phyloP scores from a whole-genome alignment of 495 filamentous ascomycete genomes.

The Neurospora sp. region DNA sequence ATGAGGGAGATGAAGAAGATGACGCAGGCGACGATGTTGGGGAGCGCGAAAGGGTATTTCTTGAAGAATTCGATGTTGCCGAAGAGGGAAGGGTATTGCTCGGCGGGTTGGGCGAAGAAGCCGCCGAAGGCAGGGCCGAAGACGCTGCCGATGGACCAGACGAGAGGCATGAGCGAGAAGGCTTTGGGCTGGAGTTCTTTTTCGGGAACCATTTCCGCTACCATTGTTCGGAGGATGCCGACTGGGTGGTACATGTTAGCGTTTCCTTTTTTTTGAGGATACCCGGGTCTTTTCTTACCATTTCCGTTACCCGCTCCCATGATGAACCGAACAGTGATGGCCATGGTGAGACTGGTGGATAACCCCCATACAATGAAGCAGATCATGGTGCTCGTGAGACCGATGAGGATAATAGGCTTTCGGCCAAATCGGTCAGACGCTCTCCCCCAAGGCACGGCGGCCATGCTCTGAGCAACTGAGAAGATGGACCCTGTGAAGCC shows the following conservation, averaged over 20 bases:
- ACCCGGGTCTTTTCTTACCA: slow-evolving; percentile 25
- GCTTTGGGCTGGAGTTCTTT: slow-evolving; percentile 72
- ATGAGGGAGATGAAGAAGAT: slow-evolving; percentile 66
- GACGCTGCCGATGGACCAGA: slow-evolving; percentile 73
- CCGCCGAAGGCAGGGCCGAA: slow-evolving; percentile 85
- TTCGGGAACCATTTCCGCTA: slow-evolving; percentile 69
- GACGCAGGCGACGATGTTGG: slow-evolving; percentile 62
- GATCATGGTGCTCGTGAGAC: slow-evolving; percentile 62
- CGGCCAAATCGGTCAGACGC: slow-evolving; percentile 63
- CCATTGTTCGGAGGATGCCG: slow-evolving; percentile 59
- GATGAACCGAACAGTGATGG: slow-evolving; percentile 56
- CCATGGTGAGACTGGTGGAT: slow-evolving; percentile 59
- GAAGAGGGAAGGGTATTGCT: slow-evolving; percentile 57
- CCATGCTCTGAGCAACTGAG: slow-evolving; percentile 59
- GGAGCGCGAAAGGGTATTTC: slow-evolving; percentile 68
- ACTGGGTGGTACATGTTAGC: slow-evolving; percentile 24
- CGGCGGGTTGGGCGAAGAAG: slow-evolving; percentile 66
- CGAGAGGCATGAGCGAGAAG: slow-evolving; percentile 76
- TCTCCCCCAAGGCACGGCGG: slow-evolving; percentile 70
- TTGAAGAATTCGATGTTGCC: slow-evolving; percentile 55
- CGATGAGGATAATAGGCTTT: slow-evolving; percentile 63
- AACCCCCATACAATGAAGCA: slow-evolving; percentile 68
- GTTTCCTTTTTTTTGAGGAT: not conserved
- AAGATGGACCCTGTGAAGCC: slow-evolving; percentile 63
- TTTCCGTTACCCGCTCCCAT: slow-evolving; percentile 59